Evolutionary conservation across 768 basidiomycete genomes (phyloP).

Genomic region (Cubamyces sp.): DNA sequence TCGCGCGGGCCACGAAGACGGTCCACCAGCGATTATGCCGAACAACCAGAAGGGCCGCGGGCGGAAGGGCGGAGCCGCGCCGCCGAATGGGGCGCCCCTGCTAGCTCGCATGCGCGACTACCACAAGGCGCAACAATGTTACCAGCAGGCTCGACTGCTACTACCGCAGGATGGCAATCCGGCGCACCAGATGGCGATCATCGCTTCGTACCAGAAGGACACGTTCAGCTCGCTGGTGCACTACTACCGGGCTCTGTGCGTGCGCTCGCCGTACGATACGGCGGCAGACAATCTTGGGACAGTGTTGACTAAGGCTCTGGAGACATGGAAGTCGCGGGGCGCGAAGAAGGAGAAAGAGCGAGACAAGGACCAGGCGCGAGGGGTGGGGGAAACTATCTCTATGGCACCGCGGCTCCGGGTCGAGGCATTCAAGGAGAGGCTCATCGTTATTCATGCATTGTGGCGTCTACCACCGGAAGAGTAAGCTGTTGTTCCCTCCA

Average conservation of each 20-base stretch:
- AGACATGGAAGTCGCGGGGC: slow-evolving; percentile 55
- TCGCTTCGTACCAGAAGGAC: slow-evolving; percentile 84
- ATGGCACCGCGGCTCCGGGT: slow-evolving; percentile 56
- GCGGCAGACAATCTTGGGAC: slow-evolving; percentile 84
- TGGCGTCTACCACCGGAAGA: slow-evolving; percentile 61
- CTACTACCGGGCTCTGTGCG: slow-evolving; percentile 92
- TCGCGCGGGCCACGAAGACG: slow-evolving; percentile 70
- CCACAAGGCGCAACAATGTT: slow-evolving; percentile 76
- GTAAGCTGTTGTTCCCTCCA: slow-evolving; percentile 45
- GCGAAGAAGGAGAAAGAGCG: slow-evolving; percentile 30
- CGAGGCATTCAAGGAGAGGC: slow-evolving; percentile 70
- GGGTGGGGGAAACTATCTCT: slow-evolving; percentile 33
- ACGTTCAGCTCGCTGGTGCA: slow-evolving; percentile 79
- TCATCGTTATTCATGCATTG: slow-evolving; percentile 77
- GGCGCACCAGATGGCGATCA: slow-evolving; percentile 94
- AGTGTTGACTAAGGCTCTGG: slow-evolving; percentile 67
- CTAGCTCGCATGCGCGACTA: slow-evolving; percentile 66
- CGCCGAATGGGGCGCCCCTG: slow-evolving; percentile 40
- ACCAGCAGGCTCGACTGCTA: slow-evolving; percentile 82
- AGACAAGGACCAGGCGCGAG: slow-evolving; percentile 34
- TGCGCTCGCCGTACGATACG: slow-evolving; percentile 82
- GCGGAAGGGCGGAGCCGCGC: slow-evolving; percentile 51
- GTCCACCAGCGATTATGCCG: slow-evolving; percentile 36
- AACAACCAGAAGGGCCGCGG: slow-evolving; percentile 44
- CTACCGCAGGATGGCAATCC: slow-evolving; percentile 91